Conservation (phyloP, 208 protist genomes). For the Leishmania gerbilli region DNA sequence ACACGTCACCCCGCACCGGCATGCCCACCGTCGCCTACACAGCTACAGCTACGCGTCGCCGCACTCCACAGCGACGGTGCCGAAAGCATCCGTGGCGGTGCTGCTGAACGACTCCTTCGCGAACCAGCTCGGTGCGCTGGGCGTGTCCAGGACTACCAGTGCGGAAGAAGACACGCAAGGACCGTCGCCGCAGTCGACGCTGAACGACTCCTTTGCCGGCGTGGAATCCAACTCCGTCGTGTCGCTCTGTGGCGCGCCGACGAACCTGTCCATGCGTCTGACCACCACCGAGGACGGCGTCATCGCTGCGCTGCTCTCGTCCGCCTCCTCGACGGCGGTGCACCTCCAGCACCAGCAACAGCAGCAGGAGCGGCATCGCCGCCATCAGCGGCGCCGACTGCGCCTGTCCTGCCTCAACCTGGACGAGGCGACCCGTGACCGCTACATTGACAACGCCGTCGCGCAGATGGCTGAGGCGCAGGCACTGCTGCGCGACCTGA, state of each 20-base stretch:
- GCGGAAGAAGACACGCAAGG: conserved; percentile 1
- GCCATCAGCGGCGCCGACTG: conserved; percentile 17
- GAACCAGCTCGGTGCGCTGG: background rate
- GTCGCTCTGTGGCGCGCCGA: conserved; percentile 21
- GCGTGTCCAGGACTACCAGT: background rate
- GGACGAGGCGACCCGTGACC: conserved; percentile 29
- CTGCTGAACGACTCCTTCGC: conserved; percentile 33
- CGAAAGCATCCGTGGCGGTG: conserved; percentile 4
- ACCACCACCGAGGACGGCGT: conserved; percentile 24
- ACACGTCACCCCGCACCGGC: background rate
- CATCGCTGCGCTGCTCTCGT: conserved; percentile 31
- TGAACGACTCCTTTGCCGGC: conserved; percentile 27
- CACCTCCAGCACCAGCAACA: conserved; percentile 16
- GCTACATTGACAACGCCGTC: conserved; percentile 41
- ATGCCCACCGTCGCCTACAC: background rate
- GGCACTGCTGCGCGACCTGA: conserved; percentile 63
- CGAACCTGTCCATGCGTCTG: conserved; percentile 30
- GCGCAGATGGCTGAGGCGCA: conserved; percentile 64
- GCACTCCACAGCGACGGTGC: background rate
- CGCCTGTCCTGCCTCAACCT: conserved; percentile 40
- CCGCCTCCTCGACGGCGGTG: conserved; percentile 15
- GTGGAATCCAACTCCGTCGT: conserved; percentile 18
- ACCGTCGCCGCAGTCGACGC: conserved; percentile 1
- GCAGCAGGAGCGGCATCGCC: conserved; percentile 19
- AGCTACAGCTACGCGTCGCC: background rate